Conservation (phyloP, 441 rosid species). For the Viola pubescens region DNA sequence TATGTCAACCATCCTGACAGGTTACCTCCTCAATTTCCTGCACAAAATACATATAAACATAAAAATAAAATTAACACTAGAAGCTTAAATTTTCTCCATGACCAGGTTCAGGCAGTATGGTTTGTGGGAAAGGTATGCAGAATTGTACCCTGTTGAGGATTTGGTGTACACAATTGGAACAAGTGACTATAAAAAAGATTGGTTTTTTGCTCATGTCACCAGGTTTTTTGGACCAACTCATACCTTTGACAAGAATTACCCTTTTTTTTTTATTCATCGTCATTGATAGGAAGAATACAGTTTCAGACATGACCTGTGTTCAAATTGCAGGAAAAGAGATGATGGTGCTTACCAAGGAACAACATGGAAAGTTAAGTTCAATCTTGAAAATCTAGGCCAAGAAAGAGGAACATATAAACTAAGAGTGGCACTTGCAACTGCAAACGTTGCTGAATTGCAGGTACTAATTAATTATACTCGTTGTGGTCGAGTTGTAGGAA, state of each 20-base stretch:
- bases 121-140: constrained; percentile 48
- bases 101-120: constrained; percentile 72
- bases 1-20: constrained; percentile 61
- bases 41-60: background rate
- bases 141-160: constrained; percentile 40
- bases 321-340: constrained; percentile 31
- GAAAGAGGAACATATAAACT: constrained; percentile 40
- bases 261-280: too few relatives aligned
- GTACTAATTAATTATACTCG: constrained; percentile 14
- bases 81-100: background rate
- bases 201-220: constrained; percentile 56
- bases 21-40: constrained; percentile 19
- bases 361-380: constrained; percentile 74
- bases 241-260: background rate
- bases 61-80: too few relatives aligned
- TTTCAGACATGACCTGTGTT: background rate
- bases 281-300: background rate
- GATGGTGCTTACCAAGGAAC: constrained; percentile 43
- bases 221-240: constrained; percentile 25
- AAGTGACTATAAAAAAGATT: constrained; percentile 37
- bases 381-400: constrained; percentile 23
- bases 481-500: background rate
- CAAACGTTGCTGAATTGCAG: constrained; percentile 59
- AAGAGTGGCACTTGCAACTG: constrained; percentile 66
- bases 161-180: constrained; percentile 42